Evolutionary conservation across 768 basidiomycete species (phyloP).

Genomic region (Cystobasidium onofrii): DNA sequence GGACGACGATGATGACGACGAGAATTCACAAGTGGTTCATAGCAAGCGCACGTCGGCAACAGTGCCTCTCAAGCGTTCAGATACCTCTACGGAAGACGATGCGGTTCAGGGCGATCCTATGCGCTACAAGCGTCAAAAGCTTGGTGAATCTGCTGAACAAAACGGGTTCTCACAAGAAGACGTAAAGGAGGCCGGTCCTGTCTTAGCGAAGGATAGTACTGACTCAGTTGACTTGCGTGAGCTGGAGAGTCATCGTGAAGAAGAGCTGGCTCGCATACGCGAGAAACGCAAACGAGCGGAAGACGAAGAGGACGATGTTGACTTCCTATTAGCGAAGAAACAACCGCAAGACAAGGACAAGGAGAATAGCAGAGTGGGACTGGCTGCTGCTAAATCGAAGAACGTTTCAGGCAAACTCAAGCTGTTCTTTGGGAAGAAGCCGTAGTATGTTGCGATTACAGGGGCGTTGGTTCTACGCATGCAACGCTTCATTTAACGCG

Average conservation of each 20-base stretch:
- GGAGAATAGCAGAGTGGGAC: neutral
- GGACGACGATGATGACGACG: conserved; percentile 25
- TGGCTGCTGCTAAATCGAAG: neutral
- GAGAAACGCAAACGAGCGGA: conserved; percentile 28
- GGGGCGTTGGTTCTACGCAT: too few relatives aligned
- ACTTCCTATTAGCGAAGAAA: conserved; percentile 20
- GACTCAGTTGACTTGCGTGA: neutral
- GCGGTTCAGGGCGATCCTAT: neutral
- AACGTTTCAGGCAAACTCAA: conserved; percentile 13
- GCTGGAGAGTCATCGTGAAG: conserved; percentile 1
- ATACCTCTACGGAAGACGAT: neutral
- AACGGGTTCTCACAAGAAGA: neutral
- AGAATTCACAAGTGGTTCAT: neutral
- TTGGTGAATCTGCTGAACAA: neutral
- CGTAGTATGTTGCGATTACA: neutral
- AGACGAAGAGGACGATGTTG: conserved; percentile 25
- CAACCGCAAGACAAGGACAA: neutral
- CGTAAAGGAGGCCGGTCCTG: neutral
- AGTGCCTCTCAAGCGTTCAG: neutral
- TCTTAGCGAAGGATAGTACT: neutral
- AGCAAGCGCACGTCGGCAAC: neutral
- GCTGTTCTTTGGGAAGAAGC: conserved; percentile 27
- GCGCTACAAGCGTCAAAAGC: conserved; percentile 19
- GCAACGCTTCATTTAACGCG: too few relatives aligned
- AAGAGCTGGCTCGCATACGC: conserved; percentile 19